phyloP scores from a whole-genome alignment of 352 stramenopile genomes.

The Pythium pyrilobum region DNA sequence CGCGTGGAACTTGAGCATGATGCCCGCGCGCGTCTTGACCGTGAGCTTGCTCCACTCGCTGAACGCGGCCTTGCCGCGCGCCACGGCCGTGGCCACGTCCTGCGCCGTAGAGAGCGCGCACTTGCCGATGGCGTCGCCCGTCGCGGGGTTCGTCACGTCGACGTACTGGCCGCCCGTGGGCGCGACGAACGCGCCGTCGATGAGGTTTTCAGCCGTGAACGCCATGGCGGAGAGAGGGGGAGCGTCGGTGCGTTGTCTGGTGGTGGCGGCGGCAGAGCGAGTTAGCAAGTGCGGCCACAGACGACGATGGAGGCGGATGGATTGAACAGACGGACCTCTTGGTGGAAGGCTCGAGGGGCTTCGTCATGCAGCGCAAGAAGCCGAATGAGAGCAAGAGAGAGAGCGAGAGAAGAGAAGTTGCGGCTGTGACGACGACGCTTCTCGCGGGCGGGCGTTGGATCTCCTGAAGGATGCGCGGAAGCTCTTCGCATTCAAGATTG shows the following conservation, averaged over 20 bases:
- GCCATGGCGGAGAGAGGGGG: neutral
- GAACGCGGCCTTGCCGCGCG: constrained; percentile 79
- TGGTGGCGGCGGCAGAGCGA: neutral
- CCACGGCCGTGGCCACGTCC: constrained; percentile 88
- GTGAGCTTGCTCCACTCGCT: constrained; percentile 87
- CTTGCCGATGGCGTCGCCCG: constrained; percentile 61
- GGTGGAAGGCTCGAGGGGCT: constrained; percentile 10
- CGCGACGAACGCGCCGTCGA: constrained; percentile 56
- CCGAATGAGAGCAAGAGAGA: neutral
- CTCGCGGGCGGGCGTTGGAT: neutral
- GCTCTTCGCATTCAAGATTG: constrained; percentile 20
- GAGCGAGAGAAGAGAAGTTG: too few species aligned
- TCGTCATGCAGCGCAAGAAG: constrained; percentile 15
- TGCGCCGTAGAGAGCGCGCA: constrained; percentile 69
- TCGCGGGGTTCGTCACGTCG: constrained; percentile 63
- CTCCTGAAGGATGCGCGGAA: neutral
- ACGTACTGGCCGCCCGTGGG: constrained; percentile 37
- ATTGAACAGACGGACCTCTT: constrained; percentile 18
- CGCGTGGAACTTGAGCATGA: constrained; percentile 96
- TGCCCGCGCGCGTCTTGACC: constrained; percentile 92
- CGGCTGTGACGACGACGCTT: neutral
- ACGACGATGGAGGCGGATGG: neutral
- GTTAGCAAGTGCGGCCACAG: neutral
- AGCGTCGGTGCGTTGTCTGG: constrained; percentile 6
- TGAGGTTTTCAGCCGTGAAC: constrained; percentile 52